Percentiles rank a stretch among this genome's conserved stretches.
Evolutionary conservation across 108 stramenopile species (phyloP).

Genomic region (Phaeodactylum tricornutum): DNA sequence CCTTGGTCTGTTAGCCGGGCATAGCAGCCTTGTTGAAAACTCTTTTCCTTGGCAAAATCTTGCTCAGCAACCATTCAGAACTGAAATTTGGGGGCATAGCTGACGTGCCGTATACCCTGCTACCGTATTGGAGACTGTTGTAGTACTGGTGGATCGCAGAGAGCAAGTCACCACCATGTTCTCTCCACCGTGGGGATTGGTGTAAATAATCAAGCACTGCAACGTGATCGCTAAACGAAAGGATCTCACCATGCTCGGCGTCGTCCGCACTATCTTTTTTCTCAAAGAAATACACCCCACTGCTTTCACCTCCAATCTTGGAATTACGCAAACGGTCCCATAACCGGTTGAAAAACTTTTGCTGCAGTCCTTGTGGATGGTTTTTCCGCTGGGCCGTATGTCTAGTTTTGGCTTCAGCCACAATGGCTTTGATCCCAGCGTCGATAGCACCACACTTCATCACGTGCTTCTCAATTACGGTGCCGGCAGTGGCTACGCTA

Average conservation of each 20-base stretch:
- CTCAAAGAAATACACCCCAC: background rate
- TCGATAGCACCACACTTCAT: conserved; percentile 16
- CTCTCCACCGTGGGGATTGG: conserved; percentile 3
- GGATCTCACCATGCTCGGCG: background rate
- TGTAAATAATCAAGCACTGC: conserved; percentile 21
- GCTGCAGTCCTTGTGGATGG: conserved; percentile 23
- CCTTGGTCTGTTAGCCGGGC: no score
- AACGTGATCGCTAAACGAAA: conserved; percentile 20
- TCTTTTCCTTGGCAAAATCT: conserved; percentile 8
- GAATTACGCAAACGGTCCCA: conserved; percentile 32
- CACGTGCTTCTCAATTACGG: conserved; percentile 31
- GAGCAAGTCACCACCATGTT: no score
- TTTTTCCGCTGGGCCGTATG: conserved; percentile 26
- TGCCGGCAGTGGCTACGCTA: conserved; percentile 25
- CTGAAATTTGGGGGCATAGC: conserved; percentile 21
- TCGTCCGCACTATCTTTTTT: background rate
- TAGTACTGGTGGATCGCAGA: conserved; percentile 26
- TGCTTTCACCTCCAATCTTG: background rate
- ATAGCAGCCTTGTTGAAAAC: no score
- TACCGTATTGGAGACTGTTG: conserved; percentile 26
- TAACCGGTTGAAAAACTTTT: conserved; percentile 25
- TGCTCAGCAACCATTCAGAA: conserved; percentile 34
- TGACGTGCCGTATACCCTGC: conserved; percentile 15
- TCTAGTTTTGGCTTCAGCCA: conserved; percentile 7
- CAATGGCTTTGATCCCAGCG: conserved; percentile 12